Conservation (phyloP, 192 early-diverging fungal genomes). For the Rhizoclosmatium sp. region DNA sequence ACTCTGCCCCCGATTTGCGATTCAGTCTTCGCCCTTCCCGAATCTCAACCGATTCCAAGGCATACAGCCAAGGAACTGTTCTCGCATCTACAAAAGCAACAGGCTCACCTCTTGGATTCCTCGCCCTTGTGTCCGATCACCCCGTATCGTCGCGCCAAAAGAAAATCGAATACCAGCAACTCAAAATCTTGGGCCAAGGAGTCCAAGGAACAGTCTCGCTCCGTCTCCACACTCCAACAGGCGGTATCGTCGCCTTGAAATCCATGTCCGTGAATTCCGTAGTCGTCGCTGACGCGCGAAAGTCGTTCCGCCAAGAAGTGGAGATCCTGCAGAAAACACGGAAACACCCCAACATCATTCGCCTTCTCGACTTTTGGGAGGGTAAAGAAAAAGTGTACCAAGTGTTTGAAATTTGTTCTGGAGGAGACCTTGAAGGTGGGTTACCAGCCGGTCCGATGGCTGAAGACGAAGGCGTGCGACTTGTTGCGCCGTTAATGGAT, state of each 20-base stretch:
- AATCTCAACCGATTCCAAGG: slow-evolving; percentile 7
- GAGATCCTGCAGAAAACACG: slow-evolving; percentile 4
- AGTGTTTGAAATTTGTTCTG: slow-evolving; percentile 29
- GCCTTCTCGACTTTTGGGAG: slow-evolving; percentile 35
- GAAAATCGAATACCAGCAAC: slow-evolving; percentile 15
- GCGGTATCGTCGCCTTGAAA: slow-evolving; percentile 27
- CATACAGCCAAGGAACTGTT: slow-evolving; percentile 1
- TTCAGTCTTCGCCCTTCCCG: not conserved
- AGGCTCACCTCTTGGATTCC: slow-evolving; percentile 7
- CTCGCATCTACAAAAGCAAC: not conserved
- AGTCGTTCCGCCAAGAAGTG: slow-evolving; percentile 33
- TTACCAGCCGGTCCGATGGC: not conserved
- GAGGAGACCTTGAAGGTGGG: slow-evolving; percentile 15
- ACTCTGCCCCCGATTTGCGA: not conserved
- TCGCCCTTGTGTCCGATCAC: not conserved
- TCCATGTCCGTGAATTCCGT: not conserved
- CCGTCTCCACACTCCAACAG: slow-evolving; percentile 13
- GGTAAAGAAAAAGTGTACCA: slow-evolving; percentile 34
- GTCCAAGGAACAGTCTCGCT: slow-evolving; percentile 29
- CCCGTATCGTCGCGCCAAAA: slow-evolving; percentile 6
- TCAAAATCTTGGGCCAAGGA: slow-evolving; percentile 29
- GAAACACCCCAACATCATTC: slow-evolving; percentile 26
- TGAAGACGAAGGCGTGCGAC: slow-evolving; percentile 2
- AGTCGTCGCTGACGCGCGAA: not conserved
- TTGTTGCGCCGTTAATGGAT: slow-evolving; percentile 29